Percentiles rank a stretch among this genome's conserved stretches.
Evolutionary conservation across 208 protist species (phyloP).

Genomic region (Blastocrithidia nonstop): DNA sequence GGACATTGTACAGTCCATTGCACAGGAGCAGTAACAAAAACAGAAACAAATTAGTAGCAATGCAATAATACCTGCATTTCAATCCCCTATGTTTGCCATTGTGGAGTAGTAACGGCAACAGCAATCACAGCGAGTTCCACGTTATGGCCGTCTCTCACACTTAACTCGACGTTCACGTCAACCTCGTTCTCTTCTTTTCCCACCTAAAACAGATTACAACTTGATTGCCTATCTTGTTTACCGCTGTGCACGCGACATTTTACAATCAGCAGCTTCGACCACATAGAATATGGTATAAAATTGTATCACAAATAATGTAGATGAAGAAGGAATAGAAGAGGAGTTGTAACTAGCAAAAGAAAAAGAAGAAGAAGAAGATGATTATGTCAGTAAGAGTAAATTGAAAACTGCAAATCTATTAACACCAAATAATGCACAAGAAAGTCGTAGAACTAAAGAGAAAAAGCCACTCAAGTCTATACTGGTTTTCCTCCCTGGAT

Average conservation of each 20-base stretch:
- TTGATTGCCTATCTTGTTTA: conserved; percentile 63
- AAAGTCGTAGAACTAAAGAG: not conserved
- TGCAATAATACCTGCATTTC: not conserved
- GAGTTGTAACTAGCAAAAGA: too few relatives aligned
- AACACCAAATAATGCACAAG: not conserved
- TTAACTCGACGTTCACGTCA: too few relatives aligned
- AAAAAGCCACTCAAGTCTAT: conserved; percentile 91
- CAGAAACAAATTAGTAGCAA: too few relatives aligned
- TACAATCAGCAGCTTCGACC: too few relatives aligned
- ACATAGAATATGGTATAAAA: not conserved
- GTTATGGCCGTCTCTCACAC: too few relatives aligned
- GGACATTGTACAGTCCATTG: conserved; percentile 15
- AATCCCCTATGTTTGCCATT: conserved; percentile 13
- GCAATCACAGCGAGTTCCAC: too few relatives aligned
- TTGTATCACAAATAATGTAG: too few relatives aligned
- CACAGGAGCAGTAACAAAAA: too few relatives aligned
- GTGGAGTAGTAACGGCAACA: conserved; percentile 4
- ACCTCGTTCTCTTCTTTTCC: not conserved
- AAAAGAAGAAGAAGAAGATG: too few relatives aligned
- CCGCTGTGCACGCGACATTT: conserved; percentile 18
- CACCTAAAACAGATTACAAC: conserved; percentile 56
- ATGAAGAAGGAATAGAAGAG: too few relatives aligned
- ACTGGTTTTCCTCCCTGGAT: conserved; percentile 98
- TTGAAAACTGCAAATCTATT: too few relatives aligned
- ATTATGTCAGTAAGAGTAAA: not conserved